A percentile compares a stretch with the other conserved stretches of the same genome.
These are phyloP conservation scores for Allomyces macrogynus DNA, from an alignment of 192 early-diverging fungal genomes.

Conservation along the genomic window DNA sequence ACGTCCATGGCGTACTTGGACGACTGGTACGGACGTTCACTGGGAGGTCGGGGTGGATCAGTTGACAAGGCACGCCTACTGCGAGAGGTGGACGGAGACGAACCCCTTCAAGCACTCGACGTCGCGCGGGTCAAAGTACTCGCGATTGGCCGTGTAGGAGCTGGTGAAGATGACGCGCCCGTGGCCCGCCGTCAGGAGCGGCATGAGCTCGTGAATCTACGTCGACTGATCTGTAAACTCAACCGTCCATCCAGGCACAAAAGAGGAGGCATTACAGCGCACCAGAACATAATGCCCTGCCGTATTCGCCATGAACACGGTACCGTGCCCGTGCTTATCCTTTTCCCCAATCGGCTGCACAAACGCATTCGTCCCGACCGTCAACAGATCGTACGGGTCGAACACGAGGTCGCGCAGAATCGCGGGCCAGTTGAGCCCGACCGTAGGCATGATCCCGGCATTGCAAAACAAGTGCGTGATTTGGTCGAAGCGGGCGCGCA, in stretches of 20 bases:
- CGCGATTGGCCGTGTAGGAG: background rate
- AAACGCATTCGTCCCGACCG: background rate
- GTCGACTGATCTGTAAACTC: too few relatives aligned
- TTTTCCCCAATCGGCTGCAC: background rate
- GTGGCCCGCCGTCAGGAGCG: background rate
- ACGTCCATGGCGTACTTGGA: conserved; percentile 1
- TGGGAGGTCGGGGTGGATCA: background rate
- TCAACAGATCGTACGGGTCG: background rate
- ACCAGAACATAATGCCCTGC: background rate
- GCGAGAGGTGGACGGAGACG: background rate
- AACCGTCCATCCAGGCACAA: too few relatives aligned
- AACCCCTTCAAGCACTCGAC: background rate
- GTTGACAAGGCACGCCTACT: too few relatives aligned
- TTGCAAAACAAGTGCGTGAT: background rate
- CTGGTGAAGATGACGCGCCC: background rate
- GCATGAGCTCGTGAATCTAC: background rate
- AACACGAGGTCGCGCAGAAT: background rate
- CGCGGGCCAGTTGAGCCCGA: background rate
- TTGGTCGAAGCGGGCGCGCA: background rate
- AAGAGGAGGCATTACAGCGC: background rate
- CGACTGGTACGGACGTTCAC: background rate
- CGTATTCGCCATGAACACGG: background rate
- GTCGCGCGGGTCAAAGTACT: background rate
- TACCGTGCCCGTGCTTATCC: background rate
- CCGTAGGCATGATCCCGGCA: background rate